phyloP scores from a whole-genome alignment of 352 stramenopile genomes.

The Phytophthora litchii region DNA sequence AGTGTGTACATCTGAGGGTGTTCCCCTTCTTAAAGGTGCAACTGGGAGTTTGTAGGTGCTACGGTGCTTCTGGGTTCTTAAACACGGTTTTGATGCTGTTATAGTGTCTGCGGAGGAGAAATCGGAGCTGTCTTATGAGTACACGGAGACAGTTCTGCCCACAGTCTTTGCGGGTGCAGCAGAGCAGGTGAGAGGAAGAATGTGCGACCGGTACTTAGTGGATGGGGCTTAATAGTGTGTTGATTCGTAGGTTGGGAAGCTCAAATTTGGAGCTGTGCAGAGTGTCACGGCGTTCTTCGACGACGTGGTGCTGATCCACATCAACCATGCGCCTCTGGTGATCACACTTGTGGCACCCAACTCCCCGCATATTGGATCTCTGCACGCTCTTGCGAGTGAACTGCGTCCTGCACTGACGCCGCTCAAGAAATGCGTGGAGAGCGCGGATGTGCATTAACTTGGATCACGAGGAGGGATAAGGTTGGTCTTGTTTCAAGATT shows the following conservation, averaged over 20 bases:
- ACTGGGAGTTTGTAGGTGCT: background rate
- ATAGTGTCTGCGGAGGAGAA: conserved; percentile 54
- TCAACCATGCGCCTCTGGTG: conserved; percentile 79
- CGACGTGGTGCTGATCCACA: conserved; percentile 75
- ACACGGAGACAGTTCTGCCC: conserved; percentile 78
- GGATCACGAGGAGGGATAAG: background rate
- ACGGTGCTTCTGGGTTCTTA: background rate
- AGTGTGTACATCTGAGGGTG: conserved; percentile 79
- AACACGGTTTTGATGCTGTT: conserved; percentile 6
- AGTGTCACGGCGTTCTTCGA: conserved; percentile 81
- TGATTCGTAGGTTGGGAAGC: conserved; percentile 64
- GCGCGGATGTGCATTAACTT: conserved; percentile 68
- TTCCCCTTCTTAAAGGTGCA: conserved; percentile 72
- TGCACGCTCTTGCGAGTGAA: conserved; percentile 63
- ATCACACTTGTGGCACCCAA: conserved; percentile 77
- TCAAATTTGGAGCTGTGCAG: conserved; percentile 77
- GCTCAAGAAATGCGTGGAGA: conserved; percentile 78
- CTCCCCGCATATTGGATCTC: conserved; percentile 59
- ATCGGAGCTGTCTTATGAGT: conserved; percentile 60
- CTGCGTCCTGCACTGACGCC: conserved; percentile 63
- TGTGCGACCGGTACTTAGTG: background rate
- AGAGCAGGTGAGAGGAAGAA: conserved; percentile 57
- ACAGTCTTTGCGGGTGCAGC: conserved; percentile 78
- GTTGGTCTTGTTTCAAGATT: too few relatives aligned
- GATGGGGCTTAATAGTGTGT: conserved; percentile 2